These are phyloP conservation scores for Fagus sylvatica DNA, from an alignment of 306 rosid genomes.

Conservation along the genomic window DNA sequence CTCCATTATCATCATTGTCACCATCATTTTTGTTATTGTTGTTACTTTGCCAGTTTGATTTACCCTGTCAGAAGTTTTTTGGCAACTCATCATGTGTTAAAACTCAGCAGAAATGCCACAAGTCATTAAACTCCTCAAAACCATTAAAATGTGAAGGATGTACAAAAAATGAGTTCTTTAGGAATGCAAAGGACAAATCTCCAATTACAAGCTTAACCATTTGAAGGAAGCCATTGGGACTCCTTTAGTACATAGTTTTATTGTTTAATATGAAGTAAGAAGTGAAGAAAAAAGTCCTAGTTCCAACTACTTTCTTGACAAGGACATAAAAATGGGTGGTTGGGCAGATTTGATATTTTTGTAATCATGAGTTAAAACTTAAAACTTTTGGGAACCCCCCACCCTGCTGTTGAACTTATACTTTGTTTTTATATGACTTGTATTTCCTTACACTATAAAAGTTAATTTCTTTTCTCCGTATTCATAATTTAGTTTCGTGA, in stretches of 20 bases:
- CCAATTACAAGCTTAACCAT: not conserved
- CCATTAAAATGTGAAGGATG: not conserved
- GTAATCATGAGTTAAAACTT: not conserved
- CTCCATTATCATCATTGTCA: not conserved
- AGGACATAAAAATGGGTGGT: not conserved
- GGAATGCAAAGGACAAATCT: not conserved
- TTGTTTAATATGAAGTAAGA: not conserved
- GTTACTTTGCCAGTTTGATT: not conserved
- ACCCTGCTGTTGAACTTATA: not conserved
- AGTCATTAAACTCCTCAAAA: not conserved
- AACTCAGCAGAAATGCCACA: not conserved
- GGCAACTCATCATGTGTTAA: not conserved
- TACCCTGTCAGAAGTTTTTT: not conserved
- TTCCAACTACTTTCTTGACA: conserved; percentile 1
- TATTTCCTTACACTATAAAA: not conserved
- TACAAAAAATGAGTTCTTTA: not conserved
- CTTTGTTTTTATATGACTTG: not conserved
- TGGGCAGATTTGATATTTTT: not conserved
- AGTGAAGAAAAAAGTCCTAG: not conserved
- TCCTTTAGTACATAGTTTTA: not conserved
- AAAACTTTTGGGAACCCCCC: not conserved
- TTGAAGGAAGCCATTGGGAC: not conserved
- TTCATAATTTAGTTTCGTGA: conserved; percentile 8
- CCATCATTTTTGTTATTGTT: not conserved
- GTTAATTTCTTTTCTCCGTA: conserved; percentile 9